phyloP scores from a whole-genome alignment of 2,329 filamentous ascomycete species.

The Botrytis paeoniae region DNA sequence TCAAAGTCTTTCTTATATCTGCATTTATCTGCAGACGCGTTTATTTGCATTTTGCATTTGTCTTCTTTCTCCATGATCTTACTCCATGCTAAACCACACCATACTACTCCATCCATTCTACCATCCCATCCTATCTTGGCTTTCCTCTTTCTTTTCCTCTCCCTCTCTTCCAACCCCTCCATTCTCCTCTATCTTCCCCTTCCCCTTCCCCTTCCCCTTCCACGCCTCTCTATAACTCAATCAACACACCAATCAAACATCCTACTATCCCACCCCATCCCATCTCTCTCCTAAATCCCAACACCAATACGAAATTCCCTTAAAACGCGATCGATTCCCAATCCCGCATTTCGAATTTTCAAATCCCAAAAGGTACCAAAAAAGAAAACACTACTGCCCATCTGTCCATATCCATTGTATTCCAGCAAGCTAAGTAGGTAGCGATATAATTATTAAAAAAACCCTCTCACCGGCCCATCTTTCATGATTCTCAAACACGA shows the following conservation, averaged over 20 bases:
- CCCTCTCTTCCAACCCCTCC: not conserved
- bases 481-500: not conserved
- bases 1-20: not conserved
- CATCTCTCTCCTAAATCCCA: not conserved
- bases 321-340: not conserved
- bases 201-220: not conserved
- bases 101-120: not conserved
- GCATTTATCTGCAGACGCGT: not conserved
- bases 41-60: not conserved
- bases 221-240: not conserved
- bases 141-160: not conserved
- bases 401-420: constrained; percentile 13
- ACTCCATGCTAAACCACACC: not conserved
- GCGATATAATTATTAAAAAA: constrained; percentile 18
- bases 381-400: constrained; percentile 5
- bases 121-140: not conserved
- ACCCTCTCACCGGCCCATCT: not conserved
- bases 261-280: not conserved
- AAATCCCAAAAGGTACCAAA: constrained; percentile 6
- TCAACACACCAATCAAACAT: not conserved
- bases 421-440: constrained; percentile 5
- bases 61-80: not conserved
- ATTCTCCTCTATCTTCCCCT: not conserved
- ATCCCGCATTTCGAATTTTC: constrained; percentile 7
- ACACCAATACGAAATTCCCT: not conserved